Conservation (phyloP, 2,329 filamentous ascomycete species). For the Verticillium isaacii region DNA sequence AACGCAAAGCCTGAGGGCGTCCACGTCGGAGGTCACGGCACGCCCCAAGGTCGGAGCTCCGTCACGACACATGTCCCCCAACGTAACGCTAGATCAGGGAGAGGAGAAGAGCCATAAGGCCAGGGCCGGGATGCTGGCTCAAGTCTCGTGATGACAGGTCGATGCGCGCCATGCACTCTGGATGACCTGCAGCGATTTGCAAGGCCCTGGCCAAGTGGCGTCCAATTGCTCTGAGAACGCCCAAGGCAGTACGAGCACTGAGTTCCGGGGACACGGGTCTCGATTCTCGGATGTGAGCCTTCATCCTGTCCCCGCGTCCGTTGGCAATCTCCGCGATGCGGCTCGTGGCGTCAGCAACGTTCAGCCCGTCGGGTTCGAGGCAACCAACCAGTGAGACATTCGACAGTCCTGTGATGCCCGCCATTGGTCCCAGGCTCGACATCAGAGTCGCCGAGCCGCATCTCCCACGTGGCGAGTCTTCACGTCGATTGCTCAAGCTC, state of each 20-base stretch:
- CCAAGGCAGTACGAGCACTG: not conserved
- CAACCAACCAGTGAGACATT: not conserved
- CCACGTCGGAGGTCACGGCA: not conserved
- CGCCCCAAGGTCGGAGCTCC: not conserved
- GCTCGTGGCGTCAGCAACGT: not conserved
- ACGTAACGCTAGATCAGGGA: too few relatives aligned
- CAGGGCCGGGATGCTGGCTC: not conserved
- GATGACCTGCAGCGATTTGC: not conserved
- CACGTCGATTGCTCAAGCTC: not conserved
- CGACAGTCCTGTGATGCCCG: not conserved
- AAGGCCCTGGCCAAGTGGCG: not conserved
- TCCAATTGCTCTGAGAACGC: not conserved
- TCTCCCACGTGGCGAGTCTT: not conserved
- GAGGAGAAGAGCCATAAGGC: not conserved
- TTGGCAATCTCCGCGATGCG: not conserved
- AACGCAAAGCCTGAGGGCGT: not conserved
- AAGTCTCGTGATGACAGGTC: not conserved
- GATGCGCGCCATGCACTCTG: not conserved
- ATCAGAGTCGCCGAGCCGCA: not conserved
- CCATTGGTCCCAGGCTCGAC: not conserved
- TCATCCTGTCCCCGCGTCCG: not conserved
- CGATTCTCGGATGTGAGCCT: not conserved
- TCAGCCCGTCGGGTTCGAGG: not conserved
- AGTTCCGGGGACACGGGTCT: not conserved
- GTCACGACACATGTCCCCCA: not conserved